These are phyloP conservation scores for Candida chilensis DNA, from an alignment of 805 yeast genomes.

Conservation along the genomic window DNA sequence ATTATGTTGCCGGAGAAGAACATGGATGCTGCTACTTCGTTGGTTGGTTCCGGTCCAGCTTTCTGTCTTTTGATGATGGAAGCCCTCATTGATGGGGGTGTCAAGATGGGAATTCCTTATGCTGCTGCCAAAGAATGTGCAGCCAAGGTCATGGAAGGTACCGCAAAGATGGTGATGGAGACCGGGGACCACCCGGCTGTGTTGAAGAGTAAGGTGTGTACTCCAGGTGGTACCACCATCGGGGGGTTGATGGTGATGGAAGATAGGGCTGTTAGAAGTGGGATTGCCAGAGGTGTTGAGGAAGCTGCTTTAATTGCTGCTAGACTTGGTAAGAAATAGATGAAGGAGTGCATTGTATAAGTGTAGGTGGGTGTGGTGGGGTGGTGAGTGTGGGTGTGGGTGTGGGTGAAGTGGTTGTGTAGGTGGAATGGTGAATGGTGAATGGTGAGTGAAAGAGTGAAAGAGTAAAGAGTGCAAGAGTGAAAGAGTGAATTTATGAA, in stretches of 20 bases:
- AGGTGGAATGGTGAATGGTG: too few species aligned
- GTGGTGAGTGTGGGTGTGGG: too few species aligned
- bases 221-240: slow-evolving; percentile 98
- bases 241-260: slow-evolving; percentile 92
- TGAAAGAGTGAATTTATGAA: too few species aligned
- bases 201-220: slow-evolving; percentile 80
- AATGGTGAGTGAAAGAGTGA: too few species aligned
- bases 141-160: slow-evolving; percentile 89
- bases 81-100: slow-evolving; percentile 89
- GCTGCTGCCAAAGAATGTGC: slow-evolving; percentile 80
- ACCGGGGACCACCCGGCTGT: slow-evolving; percentile 85
- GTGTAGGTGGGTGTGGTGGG: too few species aligned
- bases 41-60: slow-evolving; percentile 97
- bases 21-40: slow-evolving; percentile 93
- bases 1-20: slow-evolving; percentile 75
- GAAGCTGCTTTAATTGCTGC: slow-evolving; percentile 84
- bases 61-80: slow-evolving; percentile 85
- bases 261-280: slow-evolving; percentile 81
- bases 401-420: too few species aligned
- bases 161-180: slow-evolving; percentile 80
- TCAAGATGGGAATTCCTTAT: slow-evolving; percentile 87
- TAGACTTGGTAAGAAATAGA: slow-evolving; percentile 40
- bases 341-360: too few species aligned
- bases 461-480: too few species aligned
- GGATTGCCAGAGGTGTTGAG: slow-evolving; percentile 80